These are phyloP conservation scores for Phytopythium montanum DNA, from an alignment of 352 stramenopile genomes.

Conservation along the genomic window DNA sequence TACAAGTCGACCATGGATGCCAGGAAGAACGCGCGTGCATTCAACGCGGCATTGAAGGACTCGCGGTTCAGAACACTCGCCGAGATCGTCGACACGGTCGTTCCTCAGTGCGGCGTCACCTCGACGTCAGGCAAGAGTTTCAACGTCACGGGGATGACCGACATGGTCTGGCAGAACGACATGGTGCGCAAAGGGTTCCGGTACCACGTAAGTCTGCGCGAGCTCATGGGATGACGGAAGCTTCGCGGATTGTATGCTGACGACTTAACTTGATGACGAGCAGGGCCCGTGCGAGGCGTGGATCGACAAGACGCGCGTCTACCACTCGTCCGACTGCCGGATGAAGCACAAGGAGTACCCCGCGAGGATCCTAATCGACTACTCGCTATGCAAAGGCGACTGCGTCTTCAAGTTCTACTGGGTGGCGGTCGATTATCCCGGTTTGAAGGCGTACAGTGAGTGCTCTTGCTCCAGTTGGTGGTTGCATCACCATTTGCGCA, in stretches of 20 bases:
- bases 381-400: conserved; percentile 36
- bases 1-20: neutral
- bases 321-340: conserved; percentile 43
- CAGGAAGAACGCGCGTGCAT: neutral
- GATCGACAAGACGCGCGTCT: conserved; percentile 40
- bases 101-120: conserved; percentile 13
- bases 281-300: conserved; percentile 48
- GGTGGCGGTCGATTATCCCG: conserved; percentile 26
- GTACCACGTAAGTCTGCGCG: conserved; percentile 9
- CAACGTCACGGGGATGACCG: conserved; percentile 15
- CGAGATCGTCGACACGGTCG: conserved; percentile 16
- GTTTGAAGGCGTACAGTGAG: conserved; percentile 46
- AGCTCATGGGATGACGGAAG: neutral
- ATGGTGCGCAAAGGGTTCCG: conserved; percentile 18
- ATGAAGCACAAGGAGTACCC: conserved; percentile 29
- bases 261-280: too few relatives aligned
- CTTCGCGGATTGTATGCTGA: neutral
- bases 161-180: conserved; percentile 24
- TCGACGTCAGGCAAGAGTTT: conserved; percentile 3
- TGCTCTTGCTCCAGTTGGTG: neutral
- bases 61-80: conserved; percentile 10
- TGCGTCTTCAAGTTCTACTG: conserved; percentile 55
- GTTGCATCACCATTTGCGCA: too few relatives aligned
- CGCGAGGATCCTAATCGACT: conserved; percentile 44
- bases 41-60: neutral